Evolutionary conservation across 2,329 filamentous ascomycete species (phyloP).

Genomic region (Aulographum hederae): DNA sequence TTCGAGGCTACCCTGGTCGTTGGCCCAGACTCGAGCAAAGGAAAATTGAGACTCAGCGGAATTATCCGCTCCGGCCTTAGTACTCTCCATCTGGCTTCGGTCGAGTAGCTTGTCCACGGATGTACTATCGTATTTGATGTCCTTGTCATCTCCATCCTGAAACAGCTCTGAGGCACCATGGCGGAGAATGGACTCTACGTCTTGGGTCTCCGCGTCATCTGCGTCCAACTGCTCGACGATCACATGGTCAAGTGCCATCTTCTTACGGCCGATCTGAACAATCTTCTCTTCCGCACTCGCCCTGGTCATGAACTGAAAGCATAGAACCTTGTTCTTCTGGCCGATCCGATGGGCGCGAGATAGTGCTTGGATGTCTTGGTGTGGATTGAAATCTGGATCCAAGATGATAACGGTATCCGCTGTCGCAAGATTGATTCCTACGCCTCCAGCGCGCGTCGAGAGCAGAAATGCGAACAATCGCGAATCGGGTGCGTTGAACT

Average conservation of each 20-base stretch:
- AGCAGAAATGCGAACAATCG: slow-evolving; percentile 76
- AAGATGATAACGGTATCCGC: slow-evolving; percentile 97
- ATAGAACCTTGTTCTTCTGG: slow-evolving; percentile 87
- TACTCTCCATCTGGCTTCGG: slow-evolving; percentile 62
- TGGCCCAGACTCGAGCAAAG: slow-evolving; percentile 82
- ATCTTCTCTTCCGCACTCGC: slow-evolving; percentile 87
- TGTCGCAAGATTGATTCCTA: slow-evolving; percentile 92
- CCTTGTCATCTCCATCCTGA: slow-evolving; percentile 40
- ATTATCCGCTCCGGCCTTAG: slow-evolving; percentile 41
- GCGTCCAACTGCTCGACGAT: slow-evolving; percentile 83
- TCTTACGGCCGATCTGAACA: slow-evolving; percentile 85
- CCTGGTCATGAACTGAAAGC: slow-evolving; percentile 86
- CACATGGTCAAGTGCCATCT: slow-evolving; percentile 89
- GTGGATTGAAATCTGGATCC: slow-evolving; percentile 92
- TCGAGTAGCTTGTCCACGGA: slow-evolving; percentile 87
- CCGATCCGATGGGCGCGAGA: slow-evolving; percentile 92
- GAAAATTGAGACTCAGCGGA: slow-evolving; percentile 68
- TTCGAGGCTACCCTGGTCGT: slow-evolving; percentile 51
- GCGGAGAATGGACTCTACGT: slow-evolving; percentile 73
- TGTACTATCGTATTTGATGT: slow-evolving; percentile 64
- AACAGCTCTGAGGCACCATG: slow-evolving; percentile 81
- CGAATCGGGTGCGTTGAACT: slow-evolving; percentile 75
- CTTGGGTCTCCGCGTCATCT: slow-evolving; percentile 59
- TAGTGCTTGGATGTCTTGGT: slow-evolving; percentile 91
- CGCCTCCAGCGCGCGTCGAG: slow-evolving; percentile 85